phyloP scores from a whole-genome alignment of 345 rosid species.

The Citrus maxima region DNA sequence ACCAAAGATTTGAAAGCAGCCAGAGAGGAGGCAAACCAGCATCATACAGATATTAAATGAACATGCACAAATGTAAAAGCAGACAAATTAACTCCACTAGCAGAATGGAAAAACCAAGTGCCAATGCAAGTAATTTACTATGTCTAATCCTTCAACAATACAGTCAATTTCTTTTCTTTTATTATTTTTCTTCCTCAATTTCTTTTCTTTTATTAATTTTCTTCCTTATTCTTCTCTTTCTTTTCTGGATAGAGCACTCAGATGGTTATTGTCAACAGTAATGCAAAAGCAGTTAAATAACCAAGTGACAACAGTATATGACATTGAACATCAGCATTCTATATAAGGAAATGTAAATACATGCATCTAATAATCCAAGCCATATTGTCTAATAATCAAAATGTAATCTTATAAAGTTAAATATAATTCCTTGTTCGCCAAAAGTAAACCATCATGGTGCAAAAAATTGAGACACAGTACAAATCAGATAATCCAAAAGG shows the following conservation, averaged over 20 bases:
- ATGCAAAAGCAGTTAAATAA: neutral
- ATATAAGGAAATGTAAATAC: neutral
- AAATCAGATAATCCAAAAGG: neutral
- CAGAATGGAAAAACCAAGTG: neutral
- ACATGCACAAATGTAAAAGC: slow-evolving; percentile 10
- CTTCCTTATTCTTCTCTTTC: neutral
- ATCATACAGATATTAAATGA: slow-evolving; percentile 11
- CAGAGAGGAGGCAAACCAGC: neutral
- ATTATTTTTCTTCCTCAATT: neutral
- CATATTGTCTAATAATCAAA: neutral
- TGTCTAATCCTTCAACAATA: neutral
- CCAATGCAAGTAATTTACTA: neutral
- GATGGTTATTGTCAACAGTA: neutral
- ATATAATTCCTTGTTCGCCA: neutral
- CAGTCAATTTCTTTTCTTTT: neutral
- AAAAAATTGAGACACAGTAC: neutral
- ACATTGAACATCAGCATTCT: neutral
- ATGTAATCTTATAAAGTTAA: neutral
- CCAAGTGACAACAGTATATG: neutral
- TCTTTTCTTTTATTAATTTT: neutral
- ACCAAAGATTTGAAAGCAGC: neutral
- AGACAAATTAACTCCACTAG: slow-evolving; percentile 2
- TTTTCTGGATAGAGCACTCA: neutral
- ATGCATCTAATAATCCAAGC: neutral
- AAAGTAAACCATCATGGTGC: neutral